Conservation (phyloP, 78 protist species). For the Dictyostelium firmibasis region DNA sequence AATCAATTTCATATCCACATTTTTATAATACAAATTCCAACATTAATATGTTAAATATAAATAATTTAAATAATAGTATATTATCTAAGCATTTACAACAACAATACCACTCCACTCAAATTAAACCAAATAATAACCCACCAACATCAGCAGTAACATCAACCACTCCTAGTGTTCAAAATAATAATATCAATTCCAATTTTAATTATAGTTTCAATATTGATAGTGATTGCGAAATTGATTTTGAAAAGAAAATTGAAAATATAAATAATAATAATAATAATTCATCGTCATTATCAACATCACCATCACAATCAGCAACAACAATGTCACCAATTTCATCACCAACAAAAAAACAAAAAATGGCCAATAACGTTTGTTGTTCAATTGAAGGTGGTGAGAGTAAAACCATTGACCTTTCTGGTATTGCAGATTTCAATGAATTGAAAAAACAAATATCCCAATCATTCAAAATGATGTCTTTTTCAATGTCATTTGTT, state of each 20-base stretch:
- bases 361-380: neutral
- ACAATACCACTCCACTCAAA: neutral
- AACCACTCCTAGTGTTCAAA: neutral
- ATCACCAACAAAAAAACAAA: neutral
- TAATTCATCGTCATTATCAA: too few relatives aligned
- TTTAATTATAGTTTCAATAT: neutral
- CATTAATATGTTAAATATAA: neutral
- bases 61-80: neutral
- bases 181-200: neutral
- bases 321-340: neutral
- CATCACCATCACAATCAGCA: neutral
- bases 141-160: neutral
- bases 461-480: neutral
- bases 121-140: neutral
- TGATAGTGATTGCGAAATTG: neutral
- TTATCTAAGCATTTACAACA: neutral
- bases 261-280: too few relatives aligned
- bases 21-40: neutral
- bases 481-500: neutral
- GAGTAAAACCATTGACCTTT: neutral
- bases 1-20: neutral
- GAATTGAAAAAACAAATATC: conserved; percentile 1
- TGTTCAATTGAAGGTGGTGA: neutral
- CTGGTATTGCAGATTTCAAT: neutral
- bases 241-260: too few relatives aligned